A percentile compares a stretch with the other conserved stretches of the same genome.
Evolutionary conservation across 495 filamentous ascomycete species (phyloP).

Genomic region (Neurospora hispaniola): DNA sequence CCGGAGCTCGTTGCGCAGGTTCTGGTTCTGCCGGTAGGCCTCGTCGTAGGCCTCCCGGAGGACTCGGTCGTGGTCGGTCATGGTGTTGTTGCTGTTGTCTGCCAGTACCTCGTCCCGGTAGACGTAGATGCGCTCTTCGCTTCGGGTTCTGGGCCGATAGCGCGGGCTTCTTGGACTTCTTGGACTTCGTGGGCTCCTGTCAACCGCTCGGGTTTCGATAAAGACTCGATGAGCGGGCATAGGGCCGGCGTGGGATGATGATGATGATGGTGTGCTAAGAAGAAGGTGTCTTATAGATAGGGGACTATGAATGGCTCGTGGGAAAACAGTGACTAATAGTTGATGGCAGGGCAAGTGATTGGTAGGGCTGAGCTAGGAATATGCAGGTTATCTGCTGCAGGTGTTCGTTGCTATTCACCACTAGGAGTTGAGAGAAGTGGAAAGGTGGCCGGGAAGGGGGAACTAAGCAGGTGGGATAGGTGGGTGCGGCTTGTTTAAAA

Average conservation of each 20-base stretch:
- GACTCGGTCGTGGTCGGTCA: slow-evolving; percentile 12
- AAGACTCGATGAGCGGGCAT: slow-evolving; percentile 13
- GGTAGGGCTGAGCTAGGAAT: neutral
- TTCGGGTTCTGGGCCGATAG: slow-evolving; percentile 7
- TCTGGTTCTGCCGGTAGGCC: slow-evolving; percentile 14
- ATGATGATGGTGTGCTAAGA: neutral
- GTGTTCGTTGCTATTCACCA: neutral
- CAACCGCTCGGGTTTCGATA: slow-evolving; percentile 8
- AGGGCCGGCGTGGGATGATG: neutral
- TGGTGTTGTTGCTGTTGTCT: slow-evolving; percentile 1
- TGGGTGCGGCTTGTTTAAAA: neutral
- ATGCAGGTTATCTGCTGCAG: neutral
- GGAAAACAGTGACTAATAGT: neutral
- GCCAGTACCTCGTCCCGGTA: slow-evolving; percentile 9
- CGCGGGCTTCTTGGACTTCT: slow-evolving; percentile 7
- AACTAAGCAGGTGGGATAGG: neutral
- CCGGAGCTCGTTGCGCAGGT: slow-evolving; percentile 9
- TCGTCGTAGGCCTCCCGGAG: slow-evolving; percentile 7
- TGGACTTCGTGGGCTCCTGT: slow-evolving; percentile 2
- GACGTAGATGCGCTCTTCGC: slow-evolving; percentile 14
- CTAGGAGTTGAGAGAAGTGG: neutral
- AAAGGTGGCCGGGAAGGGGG: neutral
- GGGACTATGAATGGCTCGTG: neutral
- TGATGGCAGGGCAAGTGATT: neutral
- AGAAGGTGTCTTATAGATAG: neutral